phyloP scores from a whole-genome alignment of 2,329 filamentous ascomycete genomes.

The Macrophomina tecta region DNA sequence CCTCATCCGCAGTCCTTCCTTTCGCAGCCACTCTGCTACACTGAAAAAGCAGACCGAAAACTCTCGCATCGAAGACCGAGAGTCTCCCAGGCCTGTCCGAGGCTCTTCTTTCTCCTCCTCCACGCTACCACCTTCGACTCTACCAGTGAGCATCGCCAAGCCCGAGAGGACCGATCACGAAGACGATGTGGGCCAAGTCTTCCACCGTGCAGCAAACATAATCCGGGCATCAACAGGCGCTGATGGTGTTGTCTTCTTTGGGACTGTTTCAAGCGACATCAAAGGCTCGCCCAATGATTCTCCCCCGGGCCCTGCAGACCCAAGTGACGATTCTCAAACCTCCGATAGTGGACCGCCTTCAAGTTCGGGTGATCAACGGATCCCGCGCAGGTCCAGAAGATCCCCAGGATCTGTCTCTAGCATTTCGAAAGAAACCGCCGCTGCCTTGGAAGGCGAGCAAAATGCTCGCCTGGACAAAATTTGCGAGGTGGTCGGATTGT shows the following conservation, averaged over 20 bases:
- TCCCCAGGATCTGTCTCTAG: constrained; percentile 33
- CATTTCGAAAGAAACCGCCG: constrained; percentile 1
- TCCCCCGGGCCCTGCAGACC: constrained; percentile 37
- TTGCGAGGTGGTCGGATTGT: constrained; percentile 26
- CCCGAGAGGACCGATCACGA: constrained; percentile 31
- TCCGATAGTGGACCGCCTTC: constrained; percentile 36
- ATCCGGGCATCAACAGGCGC: constrained; percentile 41
- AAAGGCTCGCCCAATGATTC: constrained; percentile 34
- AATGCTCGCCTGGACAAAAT: constrained; percentile 10
- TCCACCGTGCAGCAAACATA: constrained; percentile 38
- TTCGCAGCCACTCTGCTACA: constrained; percentile 21
- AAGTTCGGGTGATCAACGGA: constrained; percentile 2
- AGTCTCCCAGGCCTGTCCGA: constrained; percentile 13
- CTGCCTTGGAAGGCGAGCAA: constrained; percentile 15
- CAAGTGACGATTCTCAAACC: constrained; percentile 40
- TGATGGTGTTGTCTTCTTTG: constrained; percentile 43
- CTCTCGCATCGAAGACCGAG: constrained; percentile 35
- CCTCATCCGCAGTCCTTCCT: constrained; percentile 12
- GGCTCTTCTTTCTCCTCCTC: constrained; percentile 11
- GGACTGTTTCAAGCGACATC: constrained; percentile 34
- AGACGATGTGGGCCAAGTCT: constrained; percentile 32
- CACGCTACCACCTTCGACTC: constrained; percentile 28
- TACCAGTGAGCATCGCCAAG: constrained; percentile 33
- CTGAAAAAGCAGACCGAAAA: constrained; percentile 44
- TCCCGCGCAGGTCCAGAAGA: constrained; percentile 1